phyloP scores from a whole-genome alignment of 2,329 filamentous ascomycete species.

The Arthroderma sp. region DNA sequence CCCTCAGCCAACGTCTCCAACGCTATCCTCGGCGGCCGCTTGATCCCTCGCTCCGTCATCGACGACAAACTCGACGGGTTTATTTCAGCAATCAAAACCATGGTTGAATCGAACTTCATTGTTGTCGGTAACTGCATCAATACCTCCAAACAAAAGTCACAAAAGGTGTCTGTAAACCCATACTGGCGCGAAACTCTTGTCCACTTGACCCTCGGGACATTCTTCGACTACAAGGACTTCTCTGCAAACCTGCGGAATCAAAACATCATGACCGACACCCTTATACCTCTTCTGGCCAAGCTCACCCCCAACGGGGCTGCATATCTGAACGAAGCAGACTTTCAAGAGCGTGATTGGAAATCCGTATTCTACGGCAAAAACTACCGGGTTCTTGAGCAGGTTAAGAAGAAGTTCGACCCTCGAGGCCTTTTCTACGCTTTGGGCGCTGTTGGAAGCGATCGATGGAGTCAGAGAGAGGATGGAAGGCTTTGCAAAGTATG shows the following conservation, averaged over 20 bases:
- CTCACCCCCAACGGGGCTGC: constrained; percentile 20
- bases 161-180: constrained; percentile 1
- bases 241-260: not conserved
- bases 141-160: constrained; percentile 14
- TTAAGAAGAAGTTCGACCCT: constrained; percentile 20
- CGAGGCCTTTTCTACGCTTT: constrained; percentile 1
- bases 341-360: constrained; percentile 12
- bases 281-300: not conserved
- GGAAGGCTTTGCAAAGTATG: not conserved
- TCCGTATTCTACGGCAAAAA: constrained; percentile 13
- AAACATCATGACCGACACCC: not conserved
- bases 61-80: not conserved
- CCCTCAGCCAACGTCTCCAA: not conserved
- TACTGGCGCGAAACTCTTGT: constrained; percentile 1
- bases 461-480: constrained; percentile 1
- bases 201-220: not conserved
- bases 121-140: constrained; percentile 28
- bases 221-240: not conserved
- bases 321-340: constrained; percentile 28
- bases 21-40: not conserved
- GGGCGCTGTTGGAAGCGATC: constrained; percentile 4
- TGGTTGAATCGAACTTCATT: constrained; percentile 18
- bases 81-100: not conserved
- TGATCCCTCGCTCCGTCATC: not conserved
- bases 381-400: constrained; percentile 14